Evolutionary conservation across 1,284 basidiomycete genomes (phyloP).

Genomic region (Microbotryomycetes sp.): DNA sequence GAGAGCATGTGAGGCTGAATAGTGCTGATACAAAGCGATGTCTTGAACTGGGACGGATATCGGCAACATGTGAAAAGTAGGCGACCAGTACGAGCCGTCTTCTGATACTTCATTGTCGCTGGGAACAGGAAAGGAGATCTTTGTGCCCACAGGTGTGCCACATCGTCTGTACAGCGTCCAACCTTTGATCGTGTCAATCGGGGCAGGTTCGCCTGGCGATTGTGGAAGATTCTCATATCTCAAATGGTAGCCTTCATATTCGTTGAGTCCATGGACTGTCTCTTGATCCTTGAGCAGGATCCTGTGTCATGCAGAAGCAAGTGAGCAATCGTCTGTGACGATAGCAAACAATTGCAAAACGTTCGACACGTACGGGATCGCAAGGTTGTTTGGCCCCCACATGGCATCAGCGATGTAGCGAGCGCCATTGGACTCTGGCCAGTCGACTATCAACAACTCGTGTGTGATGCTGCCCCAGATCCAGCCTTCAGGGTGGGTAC

Average conservation of each 20-base stretch:
- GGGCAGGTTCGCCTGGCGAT: not conserved
- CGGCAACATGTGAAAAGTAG: conserved; percentile 22
- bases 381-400: conserved; percentile 15
- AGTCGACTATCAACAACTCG: conserved; percentile 20
- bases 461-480: conserved; percentile 29
- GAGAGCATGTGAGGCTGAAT: conserved; percentile 15
- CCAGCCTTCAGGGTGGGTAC: conserved; percentile 19
- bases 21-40: conserved; percentile 22
- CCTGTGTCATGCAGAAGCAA: not conserved
- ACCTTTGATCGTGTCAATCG: conserved; percentile 23
- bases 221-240: conserved; percentile 16
- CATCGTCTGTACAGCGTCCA: conserved; percentile 26
- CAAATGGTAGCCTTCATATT: conserved; percentile 24
- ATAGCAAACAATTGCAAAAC: not conserved
- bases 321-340: too few relatives aligned
- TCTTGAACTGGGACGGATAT: conserved; percentile 21
- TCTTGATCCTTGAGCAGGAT: conserved; percentile 12
- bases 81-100: conserved; percentile 12
- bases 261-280: conserved; percentile 13
- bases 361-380: conserved; percentile 3
- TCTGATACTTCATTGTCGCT: not conserved
- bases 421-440: not conserved
- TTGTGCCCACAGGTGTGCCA: conserved; percentile 3
- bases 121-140: conserved; percentile 11
- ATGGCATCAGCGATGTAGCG: conserved; percentile 13